phyloP scores from a whole-genome alignment of 208 protist species.

The Trypanosoma brucei region DNA sequence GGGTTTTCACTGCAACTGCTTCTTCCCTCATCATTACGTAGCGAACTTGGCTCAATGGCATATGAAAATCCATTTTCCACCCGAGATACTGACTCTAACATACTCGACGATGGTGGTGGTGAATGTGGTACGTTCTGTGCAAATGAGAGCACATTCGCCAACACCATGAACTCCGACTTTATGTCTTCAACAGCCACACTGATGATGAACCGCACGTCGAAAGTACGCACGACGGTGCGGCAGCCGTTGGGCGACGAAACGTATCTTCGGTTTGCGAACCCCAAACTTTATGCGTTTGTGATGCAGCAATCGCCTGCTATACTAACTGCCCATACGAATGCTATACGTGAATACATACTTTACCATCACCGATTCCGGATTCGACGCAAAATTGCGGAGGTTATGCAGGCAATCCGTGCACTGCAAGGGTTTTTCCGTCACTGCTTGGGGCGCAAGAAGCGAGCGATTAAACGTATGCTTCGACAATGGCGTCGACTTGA shows the following conservation, averaged over 20 bases:
- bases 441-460: constrained; percentile 44
- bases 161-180: not conserved
- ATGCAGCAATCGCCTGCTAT: constrained; percentile 27
- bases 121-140: not conserved
- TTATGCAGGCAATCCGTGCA: constrained; percentile 31
- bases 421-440: constrained; percentile 74
- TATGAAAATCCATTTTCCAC: not conserved
- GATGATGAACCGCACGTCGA: not conserved
- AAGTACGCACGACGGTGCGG: not conserved
- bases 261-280: constrained; percentile 35
- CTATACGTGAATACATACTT: constrained; percentile 23
- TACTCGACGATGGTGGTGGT: not conserved
- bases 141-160: not conserved
- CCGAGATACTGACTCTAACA: not conserved
- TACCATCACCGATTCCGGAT: constrained; percentile 27
- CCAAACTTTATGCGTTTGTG: constrained; percentile 35
- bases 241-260: constrained; percentile 26
- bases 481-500: constrained; percentile 57
- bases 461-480: constrained; percentile 63
- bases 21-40: constrained; percentile 4
- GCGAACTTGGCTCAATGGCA: not conserved
- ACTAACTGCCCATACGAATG: constrained; percentile 15
- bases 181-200: not conserved
- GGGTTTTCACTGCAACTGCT: constrained; percentile 38
- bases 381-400: constrained; percentile 11